phyloP scores from a whole-genome alignment of 768 basidiomycete species.

The Pleurotus salmoneostramineus region DNA sequence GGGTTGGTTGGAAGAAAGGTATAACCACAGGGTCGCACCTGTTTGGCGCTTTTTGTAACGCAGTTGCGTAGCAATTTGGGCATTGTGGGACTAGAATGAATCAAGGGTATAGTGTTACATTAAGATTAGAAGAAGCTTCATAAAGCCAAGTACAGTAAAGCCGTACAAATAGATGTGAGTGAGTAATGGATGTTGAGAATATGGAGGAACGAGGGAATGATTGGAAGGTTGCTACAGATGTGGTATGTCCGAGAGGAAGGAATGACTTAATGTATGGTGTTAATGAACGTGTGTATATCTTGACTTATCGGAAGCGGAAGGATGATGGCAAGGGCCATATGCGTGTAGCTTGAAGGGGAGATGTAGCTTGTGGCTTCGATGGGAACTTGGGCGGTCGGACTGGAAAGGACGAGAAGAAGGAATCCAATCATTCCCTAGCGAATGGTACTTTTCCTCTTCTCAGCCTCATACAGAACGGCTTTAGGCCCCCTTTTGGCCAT shows the following conservation, averaged over 20 bases:
- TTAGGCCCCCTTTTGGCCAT: conserved; percentile 79
- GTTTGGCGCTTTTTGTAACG: too few species aligned
- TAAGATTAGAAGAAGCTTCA: neutral
- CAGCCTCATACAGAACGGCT: conserved; percentile 51
- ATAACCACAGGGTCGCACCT: too few species aligned
- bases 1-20: neutral
- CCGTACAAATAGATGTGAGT: neutral
- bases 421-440: neutral
- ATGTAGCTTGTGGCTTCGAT: too few species aligned
- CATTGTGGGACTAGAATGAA: too few species aligned
- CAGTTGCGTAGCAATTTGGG: too few species aligned
- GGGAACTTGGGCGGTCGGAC: too few species aligned
- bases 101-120: neutral
- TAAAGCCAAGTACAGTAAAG: neutral
- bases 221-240: neutral
- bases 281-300: too few species aligned
- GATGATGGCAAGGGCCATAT: too few species aligned
- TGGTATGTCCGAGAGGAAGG: neutral
- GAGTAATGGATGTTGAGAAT: neutral
- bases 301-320: too few species aligned
- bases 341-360: too few species aligned
- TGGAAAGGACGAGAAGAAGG: too few species aligned
- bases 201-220: neutral
- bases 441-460: conserved; percentile 20
- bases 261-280: neutral